These are phyloP conservation scores for Phytopythium vexans DNA, from an alignment of 352 stramenopile species.

Conservation along the genomic window DNA sequence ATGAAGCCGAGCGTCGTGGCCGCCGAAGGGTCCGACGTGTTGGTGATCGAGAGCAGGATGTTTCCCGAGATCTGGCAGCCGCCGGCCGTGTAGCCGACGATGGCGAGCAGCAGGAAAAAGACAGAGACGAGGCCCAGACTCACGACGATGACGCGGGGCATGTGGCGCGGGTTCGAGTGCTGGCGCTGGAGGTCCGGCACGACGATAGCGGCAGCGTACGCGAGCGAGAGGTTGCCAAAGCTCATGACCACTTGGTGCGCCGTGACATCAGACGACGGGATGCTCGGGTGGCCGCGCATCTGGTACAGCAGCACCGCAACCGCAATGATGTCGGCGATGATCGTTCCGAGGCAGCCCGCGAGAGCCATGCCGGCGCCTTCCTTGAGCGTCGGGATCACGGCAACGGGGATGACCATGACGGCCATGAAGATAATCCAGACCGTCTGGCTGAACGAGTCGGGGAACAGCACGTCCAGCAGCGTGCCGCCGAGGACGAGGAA, in stretches of 20 bases:
- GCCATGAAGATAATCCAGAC: constrained; percentile 28
- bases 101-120: constrained; percentile 31
- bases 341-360: constrained; percentile 18
- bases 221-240: constrained; percentile 24
- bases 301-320: constrained; percentile 21
- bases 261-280: constrained; percentile 18
- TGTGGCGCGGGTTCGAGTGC: constrained; percentile 32
- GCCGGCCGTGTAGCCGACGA: constrained; percentile 24
- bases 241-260: constrained; percentile 24
- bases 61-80: constrained; percentile 32
- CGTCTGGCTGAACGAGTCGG: constrained; percentile 25
- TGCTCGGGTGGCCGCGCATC: constrained; percentile 18
- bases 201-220: constrained; percentile 20
- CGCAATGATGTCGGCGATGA: constrained; percentile 20
- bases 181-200: constrained; percentile 25
- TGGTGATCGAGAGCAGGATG: constrained; percentile 22
- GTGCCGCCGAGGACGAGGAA: constrained; percentile 37
- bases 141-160: constrained; percentile 36
- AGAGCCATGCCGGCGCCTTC: constrained; percentile 15
- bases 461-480: constrained; percentile 31
- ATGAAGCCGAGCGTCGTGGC: constrained; percentile 20
- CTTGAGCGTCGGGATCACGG: constrained; percentile 22
- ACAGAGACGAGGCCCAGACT: constrained; percentile 28
- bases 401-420: constrained; percentile 18
- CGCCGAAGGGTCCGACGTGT: constrained; percentile 13